Evolutionary conservation across 805 yeast genomes (phyloP).

Genomic region (Metschnikowia noctiluminum): DNA sequence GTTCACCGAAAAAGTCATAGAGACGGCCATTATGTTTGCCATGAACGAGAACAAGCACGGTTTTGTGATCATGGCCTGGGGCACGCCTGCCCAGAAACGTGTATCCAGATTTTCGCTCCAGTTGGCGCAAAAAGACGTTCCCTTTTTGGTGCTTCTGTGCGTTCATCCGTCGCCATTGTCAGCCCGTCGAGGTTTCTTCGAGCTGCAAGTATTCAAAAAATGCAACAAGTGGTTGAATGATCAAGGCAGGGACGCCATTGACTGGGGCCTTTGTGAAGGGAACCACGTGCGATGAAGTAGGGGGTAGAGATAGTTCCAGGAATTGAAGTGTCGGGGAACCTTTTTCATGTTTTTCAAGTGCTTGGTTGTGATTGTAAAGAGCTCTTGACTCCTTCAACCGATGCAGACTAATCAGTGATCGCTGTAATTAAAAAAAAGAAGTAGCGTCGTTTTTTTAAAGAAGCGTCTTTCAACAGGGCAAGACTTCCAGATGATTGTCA

Average conservation of each 20-base stretch:
- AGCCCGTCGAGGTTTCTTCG: conserved; percentile 81
- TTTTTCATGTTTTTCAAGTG: no score
- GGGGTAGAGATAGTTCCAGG: no score
- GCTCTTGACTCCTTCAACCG: no score
- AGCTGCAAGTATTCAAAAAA: conserved; percentile 65
- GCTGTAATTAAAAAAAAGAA: no score
- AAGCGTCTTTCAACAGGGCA: no score
- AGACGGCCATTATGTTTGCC: conserved; percentile 48
- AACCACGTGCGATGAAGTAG: no score
- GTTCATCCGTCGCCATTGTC: conserved; percentile 97
- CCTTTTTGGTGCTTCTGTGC: conserved; percentile 55
- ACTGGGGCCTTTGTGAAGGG: conserved; percentile 53
- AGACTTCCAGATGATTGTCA: no score
- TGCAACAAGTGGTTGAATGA: conserved; percentile 74
- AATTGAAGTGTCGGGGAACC: no score
- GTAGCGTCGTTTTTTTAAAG: no score
- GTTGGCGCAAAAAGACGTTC: conserved; percentile 24
- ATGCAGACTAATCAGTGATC: no score
- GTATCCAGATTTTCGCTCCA: conserved; percentile 35
- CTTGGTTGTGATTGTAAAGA: no score
- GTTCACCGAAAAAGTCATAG: conserved; percentile 74
- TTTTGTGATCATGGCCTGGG: conserved; percentile 79
- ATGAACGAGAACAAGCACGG: conserved; percentile 37
- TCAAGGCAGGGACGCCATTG: conserved; percentile 44
- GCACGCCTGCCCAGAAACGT: conserved; percentile 66